Base-by-base conservation (phyloP, 495 filamentous ascomycete genomes). In the Penicillium dipodomyicola region DNA sequence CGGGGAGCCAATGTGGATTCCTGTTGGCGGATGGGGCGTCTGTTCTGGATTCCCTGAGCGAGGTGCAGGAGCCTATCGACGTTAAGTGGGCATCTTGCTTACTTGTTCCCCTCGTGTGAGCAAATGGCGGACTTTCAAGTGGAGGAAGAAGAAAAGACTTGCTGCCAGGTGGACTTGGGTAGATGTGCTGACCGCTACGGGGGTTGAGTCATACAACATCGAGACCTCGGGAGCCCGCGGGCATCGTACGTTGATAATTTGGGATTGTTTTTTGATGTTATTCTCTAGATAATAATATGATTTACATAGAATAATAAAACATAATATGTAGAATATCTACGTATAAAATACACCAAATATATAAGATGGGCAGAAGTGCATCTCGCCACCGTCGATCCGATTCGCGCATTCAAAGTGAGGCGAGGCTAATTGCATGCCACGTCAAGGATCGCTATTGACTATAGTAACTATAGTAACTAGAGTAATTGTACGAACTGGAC, bases 1-100 rank as follows among this genome's bases (percentile, higher is more conserved):
- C 67, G 70, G 71, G 69, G 71, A 57, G 64, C 44, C 52, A 23
- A 45, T 37, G 43, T 46, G 42, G 52, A n/a, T 35, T 52, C 37
- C 19, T 27, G 37, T 11, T 52, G 39, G 52, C 52, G 52, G 52
- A 54, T 54, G 52, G 52, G 42, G 52, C 52, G 52, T 46, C 33
- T 47, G 42, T 45, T 45, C 30, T 8, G 32, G 39, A 41, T 37
- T 17, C 29, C 27, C 33, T 30, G 40, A 52, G 50, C 37, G 37
- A 29, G 11, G 22, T 47, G 52, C 42, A 46, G 30, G 42, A 39
- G 25, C 50, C 50, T 52, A 52, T 32, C 10, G 30, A 54, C 22
- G 14, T 47, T 35, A 54, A 54, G 52, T 54, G 51, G 51, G 37
- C 25, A 20, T 48, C n/a, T 20, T 29, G 39, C 50, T 52, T 32